Evolutionary conservation across 345 rosid species (phyloP), one percentile per base, ranked within the genome.

Genomic region (Hypericum androsaemum): DNA sequence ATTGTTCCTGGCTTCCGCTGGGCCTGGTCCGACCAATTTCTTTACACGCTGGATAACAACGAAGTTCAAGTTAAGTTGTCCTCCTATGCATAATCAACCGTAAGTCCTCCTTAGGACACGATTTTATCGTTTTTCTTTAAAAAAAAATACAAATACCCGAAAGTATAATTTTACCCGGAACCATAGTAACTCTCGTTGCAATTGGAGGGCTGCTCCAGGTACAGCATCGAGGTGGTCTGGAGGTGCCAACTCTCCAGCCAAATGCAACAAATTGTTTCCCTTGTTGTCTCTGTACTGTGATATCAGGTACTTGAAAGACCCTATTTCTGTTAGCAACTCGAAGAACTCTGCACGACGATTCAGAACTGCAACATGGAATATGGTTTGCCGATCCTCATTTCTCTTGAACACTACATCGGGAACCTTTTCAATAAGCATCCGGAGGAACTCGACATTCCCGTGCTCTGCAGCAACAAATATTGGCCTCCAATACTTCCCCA

Each of bases 311-410:
- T 50, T 65, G 10, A 28, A 39, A 7, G 63, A 41, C 5, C 64
- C 74, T 7, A 65, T 42, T 7, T 49, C 61, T 7, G 48, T 9
- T 50, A 64, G 60, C 8, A 60, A 54, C 5, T 37, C 58, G 41
- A 65, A 64, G 47, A 61, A 35, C 9, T 53, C 10, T 13, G 22
- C 54, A 7, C 65, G 67, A 13, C 70, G 55, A 15, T 56, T 49
- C 36, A 53, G 12, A 43, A 64, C 53, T 16, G 70, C 70, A 5
- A 52, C 37, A 22, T 70, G 74, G 58, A 70, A 65, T 45, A 70
- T 60, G 13, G 43, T 64, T 35, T 45, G 13, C 0, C 39, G 43
- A 47, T 60, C 47, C 44, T 51, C 55, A 44, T 47, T 52, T 47
- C 43, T 59, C 11, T 9, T 59, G 38, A 47, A 47, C 60, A 43